phyloP scores from a whole-genome alignment of 2,329 filamentous ascomycete species.

The Fulvia fulva region DNA sequence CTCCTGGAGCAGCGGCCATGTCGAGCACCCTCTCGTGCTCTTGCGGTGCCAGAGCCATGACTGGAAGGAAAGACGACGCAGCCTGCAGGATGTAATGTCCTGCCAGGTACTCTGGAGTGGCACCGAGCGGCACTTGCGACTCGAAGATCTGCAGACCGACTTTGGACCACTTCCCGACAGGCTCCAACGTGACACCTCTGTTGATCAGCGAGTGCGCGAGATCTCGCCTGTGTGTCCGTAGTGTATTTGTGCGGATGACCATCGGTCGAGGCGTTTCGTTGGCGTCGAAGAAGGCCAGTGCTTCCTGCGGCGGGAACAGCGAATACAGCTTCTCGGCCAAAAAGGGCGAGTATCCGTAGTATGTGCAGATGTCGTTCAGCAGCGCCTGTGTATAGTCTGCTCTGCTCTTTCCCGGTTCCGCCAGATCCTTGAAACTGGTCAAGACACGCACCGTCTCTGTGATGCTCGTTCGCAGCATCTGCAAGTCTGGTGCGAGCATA shows the following conservation, averaged over 20 bases:
- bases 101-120: conserved; percentile 93
- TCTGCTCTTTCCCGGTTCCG: conserved; percentile 74
- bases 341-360: conserved; percentile 93
- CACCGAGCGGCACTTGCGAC: conserved; percentile 78
- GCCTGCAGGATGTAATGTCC: conserved; percentile 98
- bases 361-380: conserved; percentile 86
- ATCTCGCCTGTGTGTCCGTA: conserved; percentile 71
- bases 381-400: conserved; percentile 85
- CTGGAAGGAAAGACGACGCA: conserved; percentile 91
- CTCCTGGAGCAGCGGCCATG: conserved; percentile 92
- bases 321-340: conserved; percentile 94
- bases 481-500: conserved; percentile 79
- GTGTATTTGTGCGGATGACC: conserved; percentile 94
- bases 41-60: conserved; percentile 94
- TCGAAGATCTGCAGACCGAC: conserved; percentile 97
- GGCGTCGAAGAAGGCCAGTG: conserved; percentile 97
- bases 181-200: conserved; percentile 91
- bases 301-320: conserved; percentile 87
- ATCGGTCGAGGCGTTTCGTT: conserved; percentile 93
- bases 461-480: conserved; percentile 81
- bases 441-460: conserved; percentile 90
- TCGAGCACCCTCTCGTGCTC: conserved; percentile 88
- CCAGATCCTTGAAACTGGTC: conserved; percentile 78
- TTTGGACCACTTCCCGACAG: conserved; percentile 98
- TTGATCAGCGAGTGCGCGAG: conserved; percentile 93